Conservation (phyloP, 2,329 filamentous ascomycete genomes). For the Raffaelea albimanens region DNA sequence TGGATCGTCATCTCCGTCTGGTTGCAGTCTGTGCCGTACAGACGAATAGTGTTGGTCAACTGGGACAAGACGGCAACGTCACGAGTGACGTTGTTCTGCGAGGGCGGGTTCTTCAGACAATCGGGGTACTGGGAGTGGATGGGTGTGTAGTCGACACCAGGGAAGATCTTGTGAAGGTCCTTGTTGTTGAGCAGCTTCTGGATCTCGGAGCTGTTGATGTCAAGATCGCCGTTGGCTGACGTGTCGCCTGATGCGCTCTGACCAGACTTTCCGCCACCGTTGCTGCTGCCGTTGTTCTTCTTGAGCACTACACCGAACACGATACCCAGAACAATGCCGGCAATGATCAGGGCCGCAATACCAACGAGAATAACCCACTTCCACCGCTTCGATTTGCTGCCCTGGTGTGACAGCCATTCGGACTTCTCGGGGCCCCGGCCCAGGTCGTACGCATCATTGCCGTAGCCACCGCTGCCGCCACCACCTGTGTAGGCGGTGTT, state of each 20-base stretch:
- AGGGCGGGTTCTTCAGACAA: slow-evolving; percentile 67
- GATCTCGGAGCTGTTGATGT: slow-evolving; percentile 64
- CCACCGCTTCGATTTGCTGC: slow-evolving; percentile 52
- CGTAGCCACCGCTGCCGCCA: slow-evolving; percentile 1
- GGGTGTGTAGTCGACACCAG: slow-evolving; percentile 91
- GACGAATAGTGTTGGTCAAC: slow-evolving; percentile 74
- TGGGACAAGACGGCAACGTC: slow-evolving; percentile 86
- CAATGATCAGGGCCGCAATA: slow-evolving; percentile 56
- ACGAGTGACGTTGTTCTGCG: slow-evolving; percentile 88
- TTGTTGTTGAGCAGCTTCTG: slow-evolving; percentile 70
- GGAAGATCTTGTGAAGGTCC: slow-evolving; percentile 84
- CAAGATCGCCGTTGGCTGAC: slow-evolving; percentile 57
- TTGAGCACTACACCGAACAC: slow-evolving; percentile 63
- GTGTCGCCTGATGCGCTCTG: slow-evolving; percentile 51
- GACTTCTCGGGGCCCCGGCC: slow-evolving; percentile 49
- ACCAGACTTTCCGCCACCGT: slow-evolving; percentile 19
- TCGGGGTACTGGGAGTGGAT: slow-evolving; percentile 84
- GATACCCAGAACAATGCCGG: slow-evolving; percentile 64
- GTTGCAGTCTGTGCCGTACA: slow-evolving; percentile 96
- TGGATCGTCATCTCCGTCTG: slow-evolving; percentile 91
- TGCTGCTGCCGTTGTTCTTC: slow-evolving; percentile 33
- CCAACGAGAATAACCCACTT: slow-evolving; percentile 59
- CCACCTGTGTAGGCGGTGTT: not conserved
- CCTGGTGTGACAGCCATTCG: slow-evolving; percentile 52
- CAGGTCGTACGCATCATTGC: slow-evolving; percentile 17